Conservation (phyloP, 2,329 filamentous ascomycete genomes). For the Fusarium setosum region DNA sequence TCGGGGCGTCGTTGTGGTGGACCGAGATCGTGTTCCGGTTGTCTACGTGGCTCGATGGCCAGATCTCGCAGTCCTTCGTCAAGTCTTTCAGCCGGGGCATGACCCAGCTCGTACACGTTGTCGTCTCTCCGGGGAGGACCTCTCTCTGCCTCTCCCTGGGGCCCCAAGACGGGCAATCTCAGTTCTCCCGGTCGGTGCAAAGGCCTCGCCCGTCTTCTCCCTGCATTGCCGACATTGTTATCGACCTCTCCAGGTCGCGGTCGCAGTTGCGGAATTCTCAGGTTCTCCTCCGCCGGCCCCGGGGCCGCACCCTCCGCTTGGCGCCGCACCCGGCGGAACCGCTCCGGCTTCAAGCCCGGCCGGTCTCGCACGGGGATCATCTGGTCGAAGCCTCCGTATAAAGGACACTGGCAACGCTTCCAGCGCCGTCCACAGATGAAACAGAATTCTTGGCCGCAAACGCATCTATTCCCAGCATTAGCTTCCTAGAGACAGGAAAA, state of each 20-base stretch:
- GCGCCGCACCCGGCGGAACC: conserved; percentile 18
- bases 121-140: neutral
- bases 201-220: neutral
- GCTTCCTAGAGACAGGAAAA: too few relatives aligned
- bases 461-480: conserved; percentile 45
- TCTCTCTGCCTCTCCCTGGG: neutral
- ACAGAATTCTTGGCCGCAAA: conserved; percentile 61
- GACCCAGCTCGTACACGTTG: too few relatives aligned
- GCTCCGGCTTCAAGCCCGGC: conserved; percentile 30
- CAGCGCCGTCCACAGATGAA: conserved; percentile 57
- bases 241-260: conserved; percentile 14
- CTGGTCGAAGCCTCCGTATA: neutral
- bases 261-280: conserved; percentile 29
- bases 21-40: too few relatives aligned
- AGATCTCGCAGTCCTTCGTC: too few relatives aligned
- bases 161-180: neutral
- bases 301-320: neutral
- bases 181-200: neutral
- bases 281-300: neutral
- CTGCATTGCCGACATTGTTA: neutral
- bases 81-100: neutral
- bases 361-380: conserved; percentile 22
- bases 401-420: conserved; percentile 52
- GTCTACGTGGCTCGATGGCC: too few relatives aligned
- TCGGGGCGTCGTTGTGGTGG: too few relatives aligned